Conservation (phyloP, 139 green algal genomes). For the Spirogloea muscicola region DNA sequence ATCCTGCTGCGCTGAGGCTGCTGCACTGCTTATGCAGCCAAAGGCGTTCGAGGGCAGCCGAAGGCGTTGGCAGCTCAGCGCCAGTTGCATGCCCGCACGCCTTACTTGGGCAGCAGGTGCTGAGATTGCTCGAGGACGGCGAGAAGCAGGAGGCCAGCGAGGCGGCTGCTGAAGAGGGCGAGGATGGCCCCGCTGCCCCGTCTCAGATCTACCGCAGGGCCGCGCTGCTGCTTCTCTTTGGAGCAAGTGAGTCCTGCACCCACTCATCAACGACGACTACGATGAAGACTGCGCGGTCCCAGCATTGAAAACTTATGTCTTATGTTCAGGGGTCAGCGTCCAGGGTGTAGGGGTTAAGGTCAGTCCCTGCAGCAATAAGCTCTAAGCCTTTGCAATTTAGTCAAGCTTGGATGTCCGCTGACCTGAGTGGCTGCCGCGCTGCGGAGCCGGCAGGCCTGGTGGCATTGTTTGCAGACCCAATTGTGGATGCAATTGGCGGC, state of each 20-base stretch:
- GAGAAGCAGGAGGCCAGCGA: constrained; percentile 8
- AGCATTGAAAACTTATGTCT: too few species aligned
- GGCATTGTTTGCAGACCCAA: constrained; percentile 41
- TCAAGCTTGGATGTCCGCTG: background rate
- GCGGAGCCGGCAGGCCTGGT: constrained; percentile 21
- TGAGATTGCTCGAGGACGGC: background rate
- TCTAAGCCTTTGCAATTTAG: constrained; percentile 6
- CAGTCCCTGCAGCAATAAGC: background rate
- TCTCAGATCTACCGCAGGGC: constrained; percentile 15
- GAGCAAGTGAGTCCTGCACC: background rate
- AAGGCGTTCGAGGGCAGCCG: background rate
- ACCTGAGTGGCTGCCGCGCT: constrained; percentile 16
- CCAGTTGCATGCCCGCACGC: too few species aligned
- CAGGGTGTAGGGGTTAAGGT: too few species aligned
- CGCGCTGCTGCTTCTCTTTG: background rate
- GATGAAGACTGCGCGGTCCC: too few species aligned
- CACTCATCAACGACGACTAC: background rate
- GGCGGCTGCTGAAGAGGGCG: constrained; percentile 36
- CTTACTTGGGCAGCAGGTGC: too few species aligned
- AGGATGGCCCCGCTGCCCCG: constrained; percentile 24
- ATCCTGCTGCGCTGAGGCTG: background rate
- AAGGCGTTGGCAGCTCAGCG: too few species aligned
- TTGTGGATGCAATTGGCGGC: constrained; percentile 53
- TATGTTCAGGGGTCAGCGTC: too few species aligned
- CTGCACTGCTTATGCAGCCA: background rate